A percentile compares a stretch with the other conserved stretches of the same genome.
Conservation (phyloP, 306 rosid species). For the Pterocarpus santalinus region DNA sequence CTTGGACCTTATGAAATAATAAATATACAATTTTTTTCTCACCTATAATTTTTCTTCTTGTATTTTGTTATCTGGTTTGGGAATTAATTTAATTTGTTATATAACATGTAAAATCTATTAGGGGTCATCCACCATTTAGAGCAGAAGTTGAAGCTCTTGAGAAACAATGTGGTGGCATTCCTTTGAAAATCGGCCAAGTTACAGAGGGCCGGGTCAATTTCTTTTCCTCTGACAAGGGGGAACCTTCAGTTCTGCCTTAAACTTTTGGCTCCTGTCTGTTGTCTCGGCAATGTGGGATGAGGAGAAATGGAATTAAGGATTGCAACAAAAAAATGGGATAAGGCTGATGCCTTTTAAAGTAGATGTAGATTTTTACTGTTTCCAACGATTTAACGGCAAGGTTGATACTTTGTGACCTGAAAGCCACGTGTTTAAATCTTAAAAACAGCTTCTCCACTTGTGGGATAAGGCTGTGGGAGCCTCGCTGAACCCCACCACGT, state of each 20-base stretch:
- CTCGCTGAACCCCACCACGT: no score
- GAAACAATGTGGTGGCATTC: conserved; percentile 65
- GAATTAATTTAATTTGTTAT: conserved; percentile 25
- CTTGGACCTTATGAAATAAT: neutral
- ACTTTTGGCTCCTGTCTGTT: conserved; percentile 14
- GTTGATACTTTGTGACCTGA: no score
- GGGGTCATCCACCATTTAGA: conserved; percentile 72
- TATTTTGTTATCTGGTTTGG: conserved; percentile 8
- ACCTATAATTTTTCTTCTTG: neutral
- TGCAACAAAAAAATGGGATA: neutral
- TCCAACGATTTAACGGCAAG: no score
- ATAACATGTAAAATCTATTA: conserved; percentile 47
- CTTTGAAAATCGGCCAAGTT: conserved; percentile 68
- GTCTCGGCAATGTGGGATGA: neutral
- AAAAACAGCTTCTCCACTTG: no score
- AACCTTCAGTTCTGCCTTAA: conserved; percentile 75
- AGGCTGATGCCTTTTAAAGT: neutral
- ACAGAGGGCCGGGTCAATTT: conserved; percentile 77
- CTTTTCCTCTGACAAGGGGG: conserved; percentile 73
- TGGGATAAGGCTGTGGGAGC: no score
- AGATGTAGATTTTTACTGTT: neutral
- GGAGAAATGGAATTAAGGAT: conserved; percentile 23
- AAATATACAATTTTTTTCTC: conserved; percentile 5
- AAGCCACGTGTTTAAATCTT: no score
- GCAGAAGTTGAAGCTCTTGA: conserved; percentile 66